A percentile compares a stretch with the other conserved stretches of the same genome.
Conservation (phyloP, 129 eudicot genomes). For the Gnaphalium uliginosum region DNA sequence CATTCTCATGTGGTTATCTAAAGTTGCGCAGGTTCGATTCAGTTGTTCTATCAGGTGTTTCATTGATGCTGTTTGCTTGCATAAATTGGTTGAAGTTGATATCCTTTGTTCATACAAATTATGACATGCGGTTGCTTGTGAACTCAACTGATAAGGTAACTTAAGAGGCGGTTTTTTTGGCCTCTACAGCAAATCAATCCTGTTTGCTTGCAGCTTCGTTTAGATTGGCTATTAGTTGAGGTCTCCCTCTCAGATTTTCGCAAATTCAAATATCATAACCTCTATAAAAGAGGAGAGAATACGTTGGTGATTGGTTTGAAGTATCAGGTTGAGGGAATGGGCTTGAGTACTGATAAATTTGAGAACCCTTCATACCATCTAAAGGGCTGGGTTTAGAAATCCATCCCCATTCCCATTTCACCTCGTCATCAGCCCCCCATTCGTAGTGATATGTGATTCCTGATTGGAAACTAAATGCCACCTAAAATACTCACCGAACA, state of each 20-base stretch:
- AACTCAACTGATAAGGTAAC: slow-evolving; percentile 67
- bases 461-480: slow-evolving; percentile 2
- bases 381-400: neutral
- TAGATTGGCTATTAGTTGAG: neutral
- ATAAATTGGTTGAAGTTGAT: slow-evolving; percentile 89
- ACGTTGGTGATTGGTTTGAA: neutral
- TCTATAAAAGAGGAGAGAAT: neutral
- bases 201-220: neutral
- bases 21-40: slow-evolving; percentile 76
- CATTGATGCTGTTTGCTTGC: slow-evolving; percentile 76
- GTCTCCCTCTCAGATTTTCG: neutral
- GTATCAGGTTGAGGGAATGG: neutral
- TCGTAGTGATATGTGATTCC: neutral
- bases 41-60: slow-evolving; percentile 81
- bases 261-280: neutral
- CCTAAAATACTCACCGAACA: neutral
- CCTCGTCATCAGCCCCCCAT: neutral
- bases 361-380: neutral
- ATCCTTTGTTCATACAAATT: slow-evolving; percentile 88
- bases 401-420: neutral
- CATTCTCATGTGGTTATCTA: slow-evolving; percentile 16
- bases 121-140: slow-evolving; percentile 73
- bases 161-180: slow-evolving; percentile 13
- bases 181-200: neutral
- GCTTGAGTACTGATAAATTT: neutral